phyloP scores from a whole-genome alignment of 495 filamentous ascomycete genomes.

The Penicillium samsonianum region DNA sequence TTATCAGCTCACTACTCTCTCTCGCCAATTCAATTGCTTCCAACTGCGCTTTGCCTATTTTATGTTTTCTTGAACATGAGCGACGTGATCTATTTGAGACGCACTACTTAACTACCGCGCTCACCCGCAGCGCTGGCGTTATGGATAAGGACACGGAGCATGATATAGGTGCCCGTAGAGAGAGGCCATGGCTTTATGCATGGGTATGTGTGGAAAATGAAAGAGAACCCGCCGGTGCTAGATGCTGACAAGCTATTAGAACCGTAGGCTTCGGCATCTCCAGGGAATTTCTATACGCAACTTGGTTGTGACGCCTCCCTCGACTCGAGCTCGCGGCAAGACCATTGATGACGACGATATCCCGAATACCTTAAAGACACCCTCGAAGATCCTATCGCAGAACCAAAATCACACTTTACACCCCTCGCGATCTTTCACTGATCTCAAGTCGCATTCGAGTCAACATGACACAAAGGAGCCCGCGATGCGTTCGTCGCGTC shows the following conservation, averaged over 20 bases:
- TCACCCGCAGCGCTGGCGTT: constrained; percentile 7
- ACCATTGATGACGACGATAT: constrained; percentile 87
- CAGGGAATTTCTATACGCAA: constrained; percentile 87
- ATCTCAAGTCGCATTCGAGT: constrained; percentile 52
- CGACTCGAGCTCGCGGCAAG: constrained; percentile 59
- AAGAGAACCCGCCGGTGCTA: constrained; percentile 1
- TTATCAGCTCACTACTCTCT: constrained; percentile 7
- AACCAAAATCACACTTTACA: constrained; percentile 58
- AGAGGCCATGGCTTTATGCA: constrained; percentile 29
- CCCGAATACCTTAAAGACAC: constrained; percentile 63
- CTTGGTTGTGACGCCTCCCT: constrained; percentile 58
- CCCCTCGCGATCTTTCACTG: constrained; percentile 73
- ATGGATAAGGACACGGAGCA: constrained; percentile 23
- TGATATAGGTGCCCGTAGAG: constrained; percentile 26
- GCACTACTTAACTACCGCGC: constrained; percentile 7
- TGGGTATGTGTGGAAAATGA: constrained; percentile 22
- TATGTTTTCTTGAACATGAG: constrained; percentile 15
- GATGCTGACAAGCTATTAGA: constrained; percentile 49
- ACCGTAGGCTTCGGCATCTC: constrained; percentile 85
- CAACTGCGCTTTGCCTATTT: background rate
- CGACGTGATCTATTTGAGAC: background rate
- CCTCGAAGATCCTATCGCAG: constrained; percentile 66
- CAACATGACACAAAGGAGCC: constrained; percentile 24
- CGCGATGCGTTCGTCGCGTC: constrained; percentile 45
- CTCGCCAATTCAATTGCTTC: constrained; percentile 15